Evolutionary conservation across 768 basidiomycete genomes (phyloP).

Genomic region (Hygrocybe coccinea): DNA sequence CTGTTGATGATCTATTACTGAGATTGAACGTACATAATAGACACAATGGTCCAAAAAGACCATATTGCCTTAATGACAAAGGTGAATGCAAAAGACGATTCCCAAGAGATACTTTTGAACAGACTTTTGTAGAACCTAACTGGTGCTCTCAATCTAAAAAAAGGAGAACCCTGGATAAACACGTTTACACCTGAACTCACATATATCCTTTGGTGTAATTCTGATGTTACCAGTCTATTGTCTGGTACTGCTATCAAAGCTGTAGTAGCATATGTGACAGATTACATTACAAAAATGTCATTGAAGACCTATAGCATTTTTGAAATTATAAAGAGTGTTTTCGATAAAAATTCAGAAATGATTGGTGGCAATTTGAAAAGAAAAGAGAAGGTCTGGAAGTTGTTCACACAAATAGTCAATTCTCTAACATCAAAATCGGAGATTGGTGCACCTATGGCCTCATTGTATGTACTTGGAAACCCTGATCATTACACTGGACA

Average conservation of each 20-base stretch:
- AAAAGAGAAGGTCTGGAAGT: constrained; percentile 15
- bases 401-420: constrained; percentile 29
- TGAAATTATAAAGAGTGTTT: constrained; percentile 22
- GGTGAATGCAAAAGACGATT: constrained; percentile 31
- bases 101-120: constrained; percentile 20
- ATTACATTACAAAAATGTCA: constrained; percentile 34
- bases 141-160: constrained; percentile 26
- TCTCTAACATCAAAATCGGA: constrained; percentile 25
- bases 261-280: constrained; percentile 31
- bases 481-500: constrained; percentile 32
- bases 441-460: constrained; percentile 28
- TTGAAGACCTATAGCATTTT: constrained; percentile 35
- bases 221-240: constrained; percentile 31
- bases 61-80: constrained; percentile 20
- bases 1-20: constrained; percentile 25
- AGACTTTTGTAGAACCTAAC: constrained; percentile 25
- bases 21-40: constrained; percentile 30
- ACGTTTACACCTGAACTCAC: constrained; percentile 25
- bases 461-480: constrained; percentile 21
- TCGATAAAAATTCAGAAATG: constrained; percentile 21
- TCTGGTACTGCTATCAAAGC: constrained; percentile 36
- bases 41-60: constrained; percentile 12
- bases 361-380: constrained; percentile 4
- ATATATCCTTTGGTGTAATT: constrained; percentile 32
- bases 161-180: constrained; percentile 33